Evolutionary conservation across 2,329 filamentous ascomycete species (phyloP).

Genomic region (Sclerotinia minor): DNA sequence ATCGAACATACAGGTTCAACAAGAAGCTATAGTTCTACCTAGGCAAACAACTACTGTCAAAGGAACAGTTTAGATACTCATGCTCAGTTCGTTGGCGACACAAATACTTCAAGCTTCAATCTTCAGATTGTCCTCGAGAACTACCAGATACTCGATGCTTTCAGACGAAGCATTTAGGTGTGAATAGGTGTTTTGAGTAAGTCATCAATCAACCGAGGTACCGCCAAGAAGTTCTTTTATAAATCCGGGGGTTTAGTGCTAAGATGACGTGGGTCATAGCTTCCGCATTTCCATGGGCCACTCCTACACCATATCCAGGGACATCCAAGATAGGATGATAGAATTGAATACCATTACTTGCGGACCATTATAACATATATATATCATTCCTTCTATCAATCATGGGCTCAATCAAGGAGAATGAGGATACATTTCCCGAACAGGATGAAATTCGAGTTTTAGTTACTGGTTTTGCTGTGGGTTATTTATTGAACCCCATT

Average conservation of each 20-base stretch:
- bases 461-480: conserved; percentile 62
- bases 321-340: conserved; percentile 18
- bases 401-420: conserved; percentile 31
- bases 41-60: background rate
- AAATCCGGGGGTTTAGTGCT: background rate
- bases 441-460: conserved; percentile 57
- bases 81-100: background rate
- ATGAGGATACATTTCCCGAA: background rate
- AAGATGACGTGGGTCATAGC: background rate
- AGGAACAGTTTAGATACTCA: background rate
- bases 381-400: conserved; percentile 35
- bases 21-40: background rate
- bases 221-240: background rate
- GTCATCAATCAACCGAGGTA: background rate
- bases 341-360: conserved; percentile 12
- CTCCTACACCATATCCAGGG: conserved; percentile 22
- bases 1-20: background rate
- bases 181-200: background rate
- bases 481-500: conserved; percentile 35
- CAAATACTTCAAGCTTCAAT: background rate
- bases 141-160: background rate
- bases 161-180: background rate
- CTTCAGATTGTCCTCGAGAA: no score
- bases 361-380: conserved; percentile 15
- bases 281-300: conserved; percentile 6